These are phyloP conservation scores for Coffea eugenioides DNA, from an alignment of 257 asterid genomes.

Conservation along the genomic window DNA sequence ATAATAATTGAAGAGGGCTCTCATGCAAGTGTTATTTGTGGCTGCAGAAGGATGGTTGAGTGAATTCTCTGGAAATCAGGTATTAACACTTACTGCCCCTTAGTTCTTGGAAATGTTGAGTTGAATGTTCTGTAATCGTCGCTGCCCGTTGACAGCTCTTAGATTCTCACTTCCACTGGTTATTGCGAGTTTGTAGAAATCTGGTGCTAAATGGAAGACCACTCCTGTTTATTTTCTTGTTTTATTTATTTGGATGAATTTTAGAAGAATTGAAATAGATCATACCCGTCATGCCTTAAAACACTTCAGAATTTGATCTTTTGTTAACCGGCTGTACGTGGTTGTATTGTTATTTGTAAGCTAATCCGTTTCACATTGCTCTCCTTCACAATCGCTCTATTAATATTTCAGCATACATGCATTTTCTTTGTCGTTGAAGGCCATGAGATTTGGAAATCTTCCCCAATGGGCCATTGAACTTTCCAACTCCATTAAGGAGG, in stretches of 20 bases:
- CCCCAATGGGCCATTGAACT: conserved; percentile 82
- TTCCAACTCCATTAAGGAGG: conserved; percentile 49
- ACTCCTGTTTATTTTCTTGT: no score
- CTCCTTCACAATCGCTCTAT: background rate
- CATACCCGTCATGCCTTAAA: no score
- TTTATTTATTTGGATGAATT: background rate
- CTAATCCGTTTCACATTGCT: background rate
- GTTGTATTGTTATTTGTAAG: background rate
- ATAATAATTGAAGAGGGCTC: no score
- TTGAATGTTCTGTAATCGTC: no score
- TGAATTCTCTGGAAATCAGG: conserved; percentile 74
- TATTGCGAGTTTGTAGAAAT: no score
- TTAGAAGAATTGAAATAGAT: background rate
- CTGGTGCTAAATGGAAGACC: no score
- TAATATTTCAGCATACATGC: background rate
- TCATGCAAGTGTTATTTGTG: conserved; percentile 5
- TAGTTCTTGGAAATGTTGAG: background rate
- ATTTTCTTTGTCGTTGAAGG: conserved; percentile 38
- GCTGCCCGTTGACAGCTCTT: no score
- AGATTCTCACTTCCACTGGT: no score
- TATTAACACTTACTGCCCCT: conserved; percentile 9
- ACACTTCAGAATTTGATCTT: no score
- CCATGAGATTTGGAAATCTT: conserved; percentile 92
- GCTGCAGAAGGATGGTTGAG: conserved; percentile 80
- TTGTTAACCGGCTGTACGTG: background rate